Evolutionary conservation across 306 rosid species (phyloP), one percentile per base, ranked within the genome.

Genomic region (Boehmeria nivea): DNA sequence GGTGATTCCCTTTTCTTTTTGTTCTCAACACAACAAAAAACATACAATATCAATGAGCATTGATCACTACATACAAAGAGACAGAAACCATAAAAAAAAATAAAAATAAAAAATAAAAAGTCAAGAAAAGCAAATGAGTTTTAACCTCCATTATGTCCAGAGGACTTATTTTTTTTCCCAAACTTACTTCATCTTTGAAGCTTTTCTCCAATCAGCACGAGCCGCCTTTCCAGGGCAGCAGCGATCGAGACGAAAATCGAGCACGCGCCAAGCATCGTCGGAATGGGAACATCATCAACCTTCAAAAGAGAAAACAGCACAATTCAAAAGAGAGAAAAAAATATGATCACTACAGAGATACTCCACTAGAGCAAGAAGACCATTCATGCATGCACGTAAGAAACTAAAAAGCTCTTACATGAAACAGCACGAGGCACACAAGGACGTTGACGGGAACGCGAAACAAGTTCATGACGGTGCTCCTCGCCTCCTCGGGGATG

Each of bases 381-480:
- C 28, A 47, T 18, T 13, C 17, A 22, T 12, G 18, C 28, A 12
- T 13, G 6, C 7, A 50, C 12, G 11, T 6, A 50, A 36, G 24
- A 2, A 46, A 33, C 43, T 17, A 12, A 36, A 56, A n/a, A n/a
- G 42, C 46, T 63, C 98, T 26, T 78, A 90, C 98, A 80, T 90
- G 86, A 83, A 86, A 90, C 77, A 90, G 83, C 67, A 90, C 94
- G 42, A 90, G 62, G 22, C 98, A 90, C 24, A 90, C 98, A 65
- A 90, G 87, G 40, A 87, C 82, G 81, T 90, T 90, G 23, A 90
- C 88, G 64, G 98, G 98, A 70, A 90, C 84, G 61, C 95, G 98
- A 82, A 90, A 90, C 60, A 90, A 90, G 82, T 90, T 90, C 98
- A 90, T 90, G 78, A 90, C 87, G 66, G 98, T 90, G 79, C 95